phyloP scores from a whole-genome alignment of 73 alveolate species.

The Uronychia binucleata region DNA sequence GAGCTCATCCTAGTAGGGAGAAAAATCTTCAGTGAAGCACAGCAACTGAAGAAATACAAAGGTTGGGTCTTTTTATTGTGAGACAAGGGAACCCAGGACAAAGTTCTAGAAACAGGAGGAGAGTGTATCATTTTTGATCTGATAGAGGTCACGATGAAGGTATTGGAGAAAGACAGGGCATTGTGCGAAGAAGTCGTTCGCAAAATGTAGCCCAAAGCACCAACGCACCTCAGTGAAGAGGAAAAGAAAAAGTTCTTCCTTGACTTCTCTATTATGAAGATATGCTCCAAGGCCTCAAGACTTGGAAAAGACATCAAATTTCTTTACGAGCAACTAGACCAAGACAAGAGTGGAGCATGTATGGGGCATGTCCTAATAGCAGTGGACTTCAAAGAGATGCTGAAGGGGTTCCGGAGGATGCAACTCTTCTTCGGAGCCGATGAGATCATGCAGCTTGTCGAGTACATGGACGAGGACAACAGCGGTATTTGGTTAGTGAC shows the following conservation, averaged over 20 bases:
- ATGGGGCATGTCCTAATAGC: too few species aligned
- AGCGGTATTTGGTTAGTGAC: neutral
- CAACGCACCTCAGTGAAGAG: neutral
- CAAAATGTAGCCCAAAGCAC: neutral
- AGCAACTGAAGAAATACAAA: neutral
- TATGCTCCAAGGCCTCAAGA: constrained; percentile 7
- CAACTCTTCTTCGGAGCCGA: constrained; percentile 18
- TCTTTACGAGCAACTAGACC: neutral
- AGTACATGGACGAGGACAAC: neutral
- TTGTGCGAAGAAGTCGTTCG: neutral
- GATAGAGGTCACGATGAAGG: neutral
- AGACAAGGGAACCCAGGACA: neutral
- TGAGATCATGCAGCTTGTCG: constrained; percentile 30
- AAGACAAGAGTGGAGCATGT: neutral
- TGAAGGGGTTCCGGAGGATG: constrained; percentile 3
- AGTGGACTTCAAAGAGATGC: neutral
- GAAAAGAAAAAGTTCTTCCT: constrained; percentile 4
- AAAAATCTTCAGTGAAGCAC: neutral
- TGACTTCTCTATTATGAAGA: constrained; percentile 24
- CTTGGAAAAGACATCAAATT: constrained; percentile 23
- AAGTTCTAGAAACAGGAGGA: neutral
- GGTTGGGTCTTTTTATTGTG: neutral
- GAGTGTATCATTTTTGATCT: neutral
- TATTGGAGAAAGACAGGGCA: neutral
- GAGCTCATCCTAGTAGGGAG: neutral